These are phyloP conservation scores for Ophiostoma sp. DNA, from an alignment of 2,329 filamentous ascomycete genomes.

Conservation along the genomic window DNA sequence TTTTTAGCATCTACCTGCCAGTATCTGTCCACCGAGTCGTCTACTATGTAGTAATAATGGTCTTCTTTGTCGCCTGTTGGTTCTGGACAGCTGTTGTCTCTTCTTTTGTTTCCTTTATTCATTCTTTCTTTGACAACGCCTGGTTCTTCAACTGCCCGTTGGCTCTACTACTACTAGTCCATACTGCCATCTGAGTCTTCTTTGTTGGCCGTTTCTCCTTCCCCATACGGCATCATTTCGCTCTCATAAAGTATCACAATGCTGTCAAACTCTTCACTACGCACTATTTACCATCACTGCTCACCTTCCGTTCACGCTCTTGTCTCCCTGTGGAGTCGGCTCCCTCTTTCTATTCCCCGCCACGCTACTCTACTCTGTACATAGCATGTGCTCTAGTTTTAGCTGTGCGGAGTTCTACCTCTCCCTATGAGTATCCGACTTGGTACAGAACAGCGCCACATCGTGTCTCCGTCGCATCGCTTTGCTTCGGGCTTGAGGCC, in stretches of 20 bases:
- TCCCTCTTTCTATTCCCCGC: constrained; percentile 21
- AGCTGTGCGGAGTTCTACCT: background rate
- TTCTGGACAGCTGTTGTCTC: background rate
- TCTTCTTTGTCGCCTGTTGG: background rate
- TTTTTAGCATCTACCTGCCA: background rate
- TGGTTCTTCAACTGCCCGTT: background rate
- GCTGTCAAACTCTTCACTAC: background rate
- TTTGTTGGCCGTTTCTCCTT: constrained; percentile 1
- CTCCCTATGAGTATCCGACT: background rate
- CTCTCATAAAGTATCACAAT: background rate
- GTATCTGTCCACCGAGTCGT: background rate
- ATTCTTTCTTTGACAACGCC: background rate
- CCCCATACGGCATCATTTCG: background rate
- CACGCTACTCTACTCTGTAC: constrained; percentile 8
- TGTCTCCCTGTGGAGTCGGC: constrained; percentile 22
- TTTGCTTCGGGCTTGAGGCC: background rate
- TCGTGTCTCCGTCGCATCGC: background rate
- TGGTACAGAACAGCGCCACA: background rate
- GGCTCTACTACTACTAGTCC: background rate
- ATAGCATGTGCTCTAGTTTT: background rate
- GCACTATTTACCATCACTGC: background rate
- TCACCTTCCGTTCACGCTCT: constrained; percentile 14
- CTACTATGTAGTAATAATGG: background rate
- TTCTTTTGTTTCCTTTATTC: background rate
- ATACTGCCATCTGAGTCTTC: background rate